These are phyloP conservation scores for Dryas drummondii DNA, from an alignment of 306 rosid species.

Conservation along the genomic window DNA sequence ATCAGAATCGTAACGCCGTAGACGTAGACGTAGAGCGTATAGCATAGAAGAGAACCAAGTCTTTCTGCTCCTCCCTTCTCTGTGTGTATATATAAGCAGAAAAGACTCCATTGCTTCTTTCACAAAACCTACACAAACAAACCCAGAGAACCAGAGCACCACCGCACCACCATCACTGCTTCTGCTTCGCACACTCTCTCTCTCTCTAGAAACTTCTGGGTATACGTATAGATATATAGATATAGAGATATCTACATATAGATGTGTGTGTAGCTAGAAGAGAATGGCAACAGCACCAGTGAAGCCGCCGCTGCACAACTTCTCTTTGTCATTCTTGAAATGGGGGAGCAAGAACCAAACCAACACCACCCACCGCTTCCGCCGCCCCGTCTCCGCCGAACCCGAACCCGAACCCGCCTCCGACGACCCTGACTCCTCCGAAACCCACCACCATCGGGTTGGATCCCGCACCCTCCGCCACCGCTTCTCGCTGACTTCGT, in stretches of 20 bases:
- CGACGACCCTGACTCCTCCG: constrained; percentile 30
- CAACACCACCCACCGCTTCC: constrained; percentile 52
- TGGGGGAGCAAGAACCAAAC: constrained; percentile 79
- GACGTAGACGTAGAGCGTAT: not conserved
- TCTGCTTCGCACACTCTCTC: not conserved
- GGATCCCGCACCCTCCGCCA: constrained; percentile 67
- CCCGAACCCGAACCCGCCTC: constrained; percentile 37
- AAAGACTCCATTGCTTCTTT: no score
- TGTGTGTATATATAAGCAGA: not conserved
- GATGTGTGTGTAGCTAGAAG: not conserved
- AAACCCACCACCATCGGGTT: constrained; percentile 28
- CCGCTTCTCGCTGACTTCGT: constrained; percentile 48
- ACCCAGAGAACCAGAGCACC: no score
- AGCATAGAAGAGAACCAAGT: not conserved
- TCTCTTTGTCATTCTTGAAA: constrained; percentile 65
- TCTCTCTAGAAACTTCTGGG: constrained; percentile 8
- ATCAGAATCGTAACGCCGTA: not conserved
- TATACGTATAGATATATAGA: not conserved
- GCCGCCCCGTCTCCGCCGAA: constrained; percentile 50
- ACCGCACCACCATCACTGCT: not conserved
- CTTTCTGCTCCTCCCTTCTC: no score
- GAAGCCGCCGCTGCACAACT: constrained; percentile 93
- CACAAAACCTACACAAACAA: not conserved
- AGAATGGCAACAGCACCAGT: constrained; percentile 83
- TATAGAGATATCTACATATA: not conserved